Evolutionary conservation across 495 filamentous ascomycete genomes (phyloP), one percentile per base, ranked within the genome.

Genomic region (Aspergillus asperescens): DNA sequence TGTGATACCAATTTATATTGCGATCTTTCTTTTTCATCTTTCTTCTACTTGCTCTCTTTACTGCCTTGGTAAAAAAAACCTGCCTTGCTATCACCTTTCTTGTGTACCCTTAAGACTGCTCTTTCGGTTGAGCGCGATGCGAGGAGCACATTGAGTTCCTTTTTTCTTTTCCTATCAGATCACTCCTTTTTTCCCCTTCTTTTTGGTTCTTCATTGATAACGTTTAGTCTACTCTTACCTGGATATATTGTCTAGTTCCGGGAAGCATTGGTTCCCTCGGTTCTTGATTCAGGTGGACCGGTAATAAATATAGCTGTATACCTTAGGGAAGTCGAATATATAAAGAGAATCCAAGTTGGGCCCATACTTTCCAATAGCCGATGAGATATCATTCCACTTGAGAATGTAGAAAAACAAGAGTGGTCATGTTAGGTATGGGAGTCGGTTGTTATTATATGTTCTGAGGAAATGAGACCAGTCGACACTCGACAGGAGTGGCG

Each of bases 61-160:
- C 50, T 20, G 46, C 46, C 19, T 48, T 41, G 18, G 43, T 50
- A 34, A 52, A 51, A 51, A 47, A 45, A 28, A 41, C 54, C 34
- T 19, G n/a, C 7, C 12, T 39, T 52, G 5, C 18, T 24, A 40
- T 60, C 59, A 44, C 60, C 32, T 59, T 59, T 52, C 58, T 55
- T 22, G 56, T 66, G 55, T 52, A 51, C 42, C 58, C 46, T 50
- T 40, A 57, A 42, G 55, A 53, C 27, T 31, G 23, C 45, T 52
- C 19, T 28, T 28, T 28, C 19, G 15, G 45, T 41, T 40, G 32
- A 48, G 25, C 24, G 28, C 38, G 32, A 52, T 57, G 45, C 7
- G 29, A 40, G 24, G 39, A 18, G 46, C 15, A 9, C 31, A 29
- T 43, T 10, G 18, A 16, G 35, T 50, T 22, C 7, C 35, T 35